Percentiles rank a stretch among this genome's conserved stretches.
These are phyloP conservation scores for Botryotinia narcissicola DNA, from an alignment of 2,329 filamentous ascomycete species.

Conservation along the genomic window DNA sequence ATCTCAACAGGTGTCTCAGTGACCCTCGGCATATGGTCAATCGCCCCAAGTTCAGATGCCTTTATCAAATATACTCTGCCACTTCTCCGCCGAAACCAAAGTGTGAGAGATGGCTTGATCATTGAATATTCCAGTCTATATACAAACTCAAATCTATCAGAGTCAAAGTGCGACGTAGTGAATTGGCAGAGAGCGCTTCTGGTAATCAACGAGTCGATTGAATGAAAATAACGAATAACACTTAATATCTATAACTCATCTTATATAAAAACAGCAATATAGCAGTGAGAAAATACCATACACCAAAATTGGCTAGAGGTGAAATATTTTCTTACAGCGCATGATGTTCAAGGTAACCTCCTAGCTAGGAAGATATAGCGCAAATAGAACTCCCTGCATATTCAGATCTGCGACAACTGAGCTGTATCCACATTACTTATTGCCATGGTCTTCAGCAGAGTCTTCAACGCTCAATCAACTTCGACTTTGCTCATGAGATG, in stretches of 20 bases:
- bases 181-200: background rate
- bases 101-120: rapidly evolving
- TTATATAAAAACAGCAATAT: background rate
- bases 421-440: background rate
- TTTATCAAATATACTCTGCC: background rate
- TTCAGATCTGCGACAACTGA: background rate
- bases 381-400: background rate
- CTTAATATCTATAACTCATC: background rate
- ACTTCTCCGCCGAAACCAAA: background rate
- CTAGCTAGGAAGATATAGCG: background rate
- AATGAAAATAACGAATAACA: background rate
- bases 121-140: background rate
- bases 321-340: background rate
- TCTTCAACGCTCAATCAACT: background rate
- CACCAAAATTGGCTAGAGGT: background rate
- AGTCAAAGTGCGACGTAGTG: background rate
- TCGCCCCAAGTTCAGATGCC: background rate
- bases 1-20: background rate
- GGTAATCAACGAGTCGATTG: background rate
- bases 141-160: background rate
- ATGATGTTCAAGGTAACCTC: background rate
- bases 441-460: background rate
- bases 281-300: background rate
- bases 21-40: background rate
- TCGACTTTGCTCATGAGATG: background rate